Evolutionary conservation across 495 filamentous ascomycete species (phyloP).

Genomic region (Penicillium macrosclerotiorum): DNA sequence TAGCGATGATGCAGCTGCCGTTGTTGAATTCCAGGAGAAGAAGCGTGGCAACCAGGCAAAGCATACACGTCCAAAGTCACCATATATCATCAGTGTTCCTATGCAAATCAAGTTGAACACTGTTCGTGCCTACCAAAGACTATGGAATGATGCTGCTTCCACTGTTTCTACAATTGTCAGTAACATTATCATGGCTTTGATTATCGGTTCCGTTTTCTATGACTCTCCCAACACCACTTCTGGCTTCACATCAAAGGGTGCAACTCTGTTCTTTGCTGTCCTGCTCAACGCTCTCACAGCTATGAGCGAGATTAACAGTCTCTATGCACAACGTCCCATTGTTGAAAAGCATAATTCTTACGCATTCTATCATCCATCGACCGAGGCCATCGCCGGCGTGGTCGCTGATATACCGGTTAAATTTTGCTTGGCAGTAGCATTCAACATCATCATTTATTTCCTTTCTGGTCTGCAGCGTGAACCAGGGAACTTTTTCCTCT

Average conservation of each 20-base stretch:
- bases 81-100: constrained; percentile 37
- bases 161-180: constrained; percentile 67
- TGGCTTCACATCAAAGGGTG: constrained; percentile 71
- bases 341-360: constrained; percentile 60
- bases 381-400: constrained; percentile 54
- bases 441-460: constrained; percentile 55
- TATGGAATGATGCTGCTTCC: constrained; percentile 67
- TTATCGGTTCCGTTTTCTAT: constrained; percentile 82
- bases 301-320: constrained; percentile 53
- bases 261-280: constrained; percentile 83
- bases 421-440: constrained; percentile 37
- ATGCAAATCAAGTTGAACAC: constrained; percentile 47
- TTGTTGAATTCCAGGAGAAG: constrained; percentile 23
- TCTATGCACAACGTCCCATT: constrained; percentile 56
- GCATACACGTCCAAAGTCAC: constrained; percentile 30
- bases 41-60: constrained; percentile 31
- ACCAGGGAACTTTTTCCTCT: constrained; percentile 54
- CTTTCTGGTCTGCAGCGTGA: constrained; percentile 45
- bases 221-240: constrained; percentile 58
- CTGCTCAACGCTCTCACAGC: constrained; percentile 55
- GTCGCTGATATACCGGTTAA: constrained; percentile 55
- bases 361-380: constrained; percentile 57
- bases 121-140: constrained; percentile 46
- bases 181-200: constrained; percentile 71
- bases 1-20: constrained; percentile 7